Evolutionary conservation across 306 rosid genomes (phyloP).

Genomic region (Crotalaria pallida): DNA sequence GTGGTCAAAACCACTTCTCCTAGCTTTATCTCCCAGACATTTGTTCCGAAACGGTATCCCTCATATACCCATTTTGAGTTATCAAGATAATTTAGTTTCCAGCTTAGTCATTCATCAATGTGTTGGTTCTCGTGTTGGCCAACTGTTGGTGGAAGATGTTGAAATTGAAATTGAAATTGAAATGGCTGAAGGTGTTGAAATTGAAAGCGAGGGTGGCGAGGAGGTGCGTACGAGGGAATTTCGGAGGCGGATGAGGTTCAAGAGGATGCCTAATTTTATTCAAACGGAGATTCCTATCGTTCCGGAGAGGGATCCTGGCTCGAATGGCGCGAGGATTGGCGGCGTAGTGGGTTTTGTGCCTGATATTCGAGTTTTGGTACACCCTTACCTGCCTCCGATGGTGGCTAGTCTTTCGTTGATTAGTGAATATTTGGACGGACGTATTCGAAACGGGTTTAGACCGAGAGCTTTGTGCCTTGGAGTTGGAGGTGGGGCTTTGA

Average conservation of each 20-base stretch:
- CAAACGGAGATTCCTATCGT: constrained; percentile 63
- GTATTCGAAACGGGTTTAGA: constrained; percentile 38
- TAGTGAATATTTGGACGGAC: constrained; percentile 28
- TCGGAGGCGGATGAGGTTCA: constrained; percentile 83
- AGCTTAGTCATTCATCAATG: constrained; percentile 47
- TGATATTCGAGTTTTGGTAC: constrained; percentile 57
- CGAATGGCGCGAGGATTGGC: constrained; percentile 29
- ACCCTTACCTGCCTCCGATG: constrained; percentile 80
- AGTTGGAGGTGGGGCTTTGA: constrained; percentile 88
- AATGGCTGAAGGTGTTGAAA: constrained; percentile 76
- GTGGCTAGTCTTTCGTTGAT: constrained; percentile 61
- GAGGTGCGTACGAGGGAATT: constrained; percentile 41
- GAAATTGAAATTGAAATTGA: too few relatives aligned
- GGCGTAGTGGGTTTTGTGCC: constrained; percentile 41
- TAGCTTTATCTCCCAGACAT: constrained; percentile 63
- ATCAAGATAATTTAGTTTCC: constrained; percentile 51
- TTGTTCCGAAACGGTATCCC: constrained; percentile 51
- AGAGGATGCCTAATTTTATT: constrained; percentile 78
- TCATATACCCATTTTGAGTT: constrained; percentile 60
- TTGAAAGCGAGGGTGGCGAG: constrained; percentile 36
- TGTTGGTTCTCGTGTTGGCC: constrained; percentile 56
- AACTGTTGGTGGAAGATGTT: constrained; percentile 82
- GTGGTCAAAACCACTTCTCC: constrained; percentile 59
- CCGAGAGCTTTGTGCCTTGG: constrained; percentile 82
- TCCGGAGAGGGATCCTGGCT: constrained; percentile 27